Evolutionary conservation across 1,284 basidiomycete genomes (phyloP), one percentile per base, ranked within the genome.

Genomic region (Sanghuangporus baumii): DNA sequence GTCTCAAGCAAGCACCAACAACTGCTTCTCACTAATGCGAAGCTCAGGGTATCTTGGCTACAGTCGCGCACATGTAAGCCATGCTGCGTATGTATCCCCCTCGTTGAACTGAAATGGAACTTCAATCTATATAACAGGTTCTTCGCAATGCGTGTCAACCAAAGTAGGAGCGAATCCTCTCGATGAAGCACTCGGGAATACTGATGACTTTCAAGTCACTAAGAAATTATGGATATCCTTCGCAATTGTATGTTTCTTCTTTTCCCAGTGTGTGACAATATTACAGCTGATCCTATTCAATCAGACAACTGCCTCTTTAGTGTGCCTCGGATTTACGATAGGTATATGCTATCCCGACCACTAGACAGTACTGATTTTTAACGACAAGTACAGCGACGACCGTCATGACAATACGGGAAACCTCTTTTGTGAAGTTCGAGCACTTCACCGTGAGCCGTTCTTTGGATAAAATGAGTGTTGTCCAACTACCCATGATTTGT

Each of bases 41-140:
- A 12, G 14, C n/a, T 31, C 36, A 61, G 60, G 60, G 60, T 4
- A 11, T 56, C 26, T 55, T 61, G 34, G 38, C 52, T 11, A 36
- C 50, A n/a, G 55, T 61, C 8, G 60, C 60, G 3, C 60, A 61
- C 41, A 23, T 20, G 60, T 61, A 36, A 55, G 38, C 36, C 47
- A 12, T 18, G 12, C 8, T 6, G 4, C 34, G 4, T 51, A 6
- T 31, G 1, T n/a, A 14, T 6, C 9, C 11, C 9, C 9, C 6
- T 37, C 16, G 2, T 11, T 36, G 11, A 1, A n/a, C 3, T 34
- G 8, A 5, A 38, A 46, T 43, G 5, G 5, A 16, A 8, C 8
- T 34, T 8, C 14, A 12, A 11, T n/a, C n/a, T 31, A 31, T n/a
- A 2, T 23, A 8, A 16, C 38, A 61, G 60, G 8, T 61, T 61